Conservation (phyloP, 148 eudicot genomes). For the Amaranthus palmeri region DNA sequence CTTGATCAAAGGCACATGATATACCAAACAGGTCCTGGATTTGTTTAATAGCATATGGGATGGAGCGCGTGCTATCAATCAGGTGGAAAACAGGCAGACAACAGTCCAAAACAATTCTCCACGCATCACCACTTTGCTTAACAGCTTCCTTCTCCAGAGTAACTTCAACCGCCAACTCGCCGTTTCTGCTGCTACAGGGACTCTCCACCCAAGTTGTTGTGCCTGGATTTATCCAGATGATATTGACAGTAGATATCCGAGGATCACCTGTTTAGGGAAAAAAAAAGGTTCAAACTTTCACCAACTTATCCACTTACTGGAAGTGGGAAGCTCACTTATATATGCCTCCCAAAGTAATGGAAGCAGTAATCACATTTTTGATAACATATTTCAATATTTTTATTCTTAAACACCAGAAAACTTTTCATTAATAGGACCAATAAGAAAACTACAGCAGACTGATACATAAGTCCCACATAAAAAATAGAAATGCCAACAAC, state of each 20-base stretch:
- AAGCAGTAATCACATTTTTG: not conserved
- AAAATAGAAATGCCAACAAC: too few relatives aligned
- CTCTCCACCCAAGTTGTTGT: conserved; percentile 62
- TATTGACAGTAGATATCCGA: conserved; percentile 58
- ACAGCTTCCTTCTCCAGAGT: conserved; percentile 72
- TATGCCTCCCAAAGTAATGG: not conserved
- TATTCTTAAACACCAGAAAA: not conserved
- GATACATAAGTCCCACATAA: too few relatives aligned
- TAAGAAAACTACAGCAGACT: not conserved
- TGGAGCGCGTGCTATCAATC: conserved; percentile 69
- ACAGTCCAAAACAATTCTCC: conserved; percentile 84
- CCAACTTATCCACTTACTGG: not conserved
- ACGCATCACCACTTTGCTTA: conserved; percentile 79
- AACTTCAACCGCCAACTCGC: conserved; percentile 82
- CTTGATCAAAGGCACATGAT: conserved; percentile 90
- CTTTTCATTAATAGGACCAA: not conserved
- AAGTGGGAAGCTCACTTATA: not conserved
- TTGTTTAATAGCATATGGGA: conserved; percentile 89
- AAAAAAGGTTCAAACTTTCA: conserved; percentile 21
- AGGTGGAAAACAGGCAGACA: conserved; percentile 80
- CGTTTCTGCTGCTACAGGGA: conserved; percentile 41
- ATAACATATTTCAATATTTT: not conserved
- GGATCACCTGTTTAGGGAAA: too few relatives aligned
- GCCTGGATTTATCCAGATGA: conserved; percentile 77
- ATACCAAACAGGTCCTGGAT: conserved; percentile 87